A percentile compares a stretch with the other conserved stretches of the same genome.
Conservation (phyloP, 2,329 filamentous ascomycete species). For the Clarireedia homoeocarpa region DNA sequence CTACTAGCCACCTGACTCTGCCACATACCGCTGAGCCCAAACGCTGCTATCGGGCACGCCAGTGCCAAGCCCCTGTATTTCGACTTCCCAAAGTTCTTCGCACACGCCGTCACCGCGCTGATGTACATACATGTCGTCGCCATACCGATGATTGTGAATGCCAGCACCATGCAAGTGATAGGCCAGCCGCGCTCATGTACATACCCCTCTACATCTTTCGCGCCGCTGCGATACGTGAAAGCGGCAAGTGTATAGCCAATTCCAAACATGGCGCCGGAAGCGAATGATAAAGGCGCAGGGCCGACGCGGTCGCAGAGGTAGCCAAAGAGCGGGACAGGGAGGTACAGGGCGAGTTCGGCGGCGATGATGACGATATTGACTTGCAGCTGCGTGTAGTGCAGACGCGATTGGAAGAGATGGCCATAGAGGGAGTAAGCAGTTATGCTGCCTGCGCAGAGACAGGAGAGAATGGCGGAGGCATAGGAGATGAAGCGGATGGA, state of each 20-base stretch:
- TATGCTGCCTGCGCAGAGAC: conserved; percentile 82
- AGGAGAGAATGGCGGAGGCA: conserved; percentile 44
- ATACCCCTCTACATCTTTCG: conserved; percentile 33
- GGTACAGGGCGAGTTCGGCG: conserved; percentile 81
- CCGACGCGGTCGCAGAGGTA: conserved; percentile 87
- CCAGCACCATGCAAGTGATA: conserved; percentile 74
- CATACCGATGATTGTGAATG: conserved; percentile 75
- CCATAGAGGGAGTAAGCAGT: conserved; percentile 93
- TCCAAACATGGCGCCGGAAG: conserved; percentile 68
- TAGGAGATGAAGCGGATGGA: conserved; percentile 39
- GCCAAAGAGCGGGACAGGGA: conserved; percentile 83
- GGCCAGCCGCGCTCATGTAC: conserved; percentile 50
- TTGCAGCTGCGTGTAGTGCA: conserved; percentile 85
- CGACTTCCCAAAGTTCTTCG: conserved; percentile 93
- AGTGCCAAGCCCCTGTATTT: conserved; percentile 83
- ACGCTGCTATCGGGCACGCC: conserved; percentile 83
- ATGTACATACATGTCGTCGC: conserved; percentile 88
- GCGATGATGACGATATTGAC: conserved; percentile 87
- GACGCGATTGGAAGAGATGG: conserved; percentile 75
- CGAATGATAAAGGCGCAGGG: conserved; percentile 66
- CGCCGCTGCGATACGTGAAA: conserved; percentile 59
- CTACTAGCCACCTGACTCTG: conserved; percentile 80
- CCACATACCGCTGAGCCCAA: conserved; percentile 94
- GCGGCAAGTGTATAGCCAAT: conserved; percentile 78
- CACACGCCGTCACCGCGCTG: conserved; percentile 84